These are phyloP conservation scores for Camillea tinctor DNA, from an alignment of 2,329 filamentous ascomycete species.

Conservation along the genomic window DNA sequence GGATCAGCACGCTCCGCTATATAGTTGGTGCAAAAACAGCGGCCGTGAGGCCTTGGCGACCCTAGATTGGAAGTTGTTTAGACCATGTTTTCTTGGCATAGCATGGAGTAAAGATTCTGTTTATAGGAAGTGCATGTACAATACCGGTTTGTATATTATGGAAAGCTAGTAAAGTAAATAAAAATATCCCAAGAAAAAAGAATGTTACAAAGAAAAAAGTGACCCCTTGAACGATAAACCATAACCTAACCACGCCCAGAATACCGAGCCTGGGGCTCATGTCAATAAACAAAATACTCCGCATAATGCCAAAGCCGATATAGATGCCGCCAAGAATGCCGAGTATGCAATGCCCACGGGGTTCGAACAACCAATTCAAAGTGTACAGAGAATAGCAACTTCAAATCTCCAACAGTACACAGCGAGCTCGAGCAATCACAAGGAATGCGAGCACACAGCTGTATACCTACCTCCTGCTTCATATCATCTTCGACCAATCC, in stretches of 20 bases:
- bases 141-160: not conserved
- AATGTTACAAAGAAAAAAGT: not conserved
- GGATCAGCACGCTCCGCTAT: not conserved
- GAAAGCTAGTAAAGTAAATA: not conserved
- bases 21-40: not conserved
- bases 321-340: not conserved
- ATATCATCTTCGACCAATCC: not conserved
- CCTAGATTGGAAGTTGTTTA: not conserved
- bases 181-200: not conserved
- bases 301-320: not conserved
- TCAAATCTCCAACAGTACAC: constrained; percentile 2
- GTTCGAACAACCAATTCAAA: not conserved
- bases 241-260: too few relatives aligned
- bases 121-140: not conserved
- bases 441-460: constrained; percentile 22
- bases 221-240: too few relatives aligned
- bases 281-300: not conserved
- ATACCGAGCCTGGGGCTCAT: not conserved
- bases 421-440: constrained; percentile 20
- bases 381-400: not conserved
- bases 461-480: not conserved
- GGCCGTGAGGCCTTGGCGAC: not conserved
- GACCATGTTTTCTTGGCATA: not conserved
- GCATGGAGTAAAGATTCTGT: not conserved
- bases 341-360: not conserved